Base-by-base conservation (phyloP, 495 filamentous ascomycete genomes). In the Penicillium mononematosum region DNA sequence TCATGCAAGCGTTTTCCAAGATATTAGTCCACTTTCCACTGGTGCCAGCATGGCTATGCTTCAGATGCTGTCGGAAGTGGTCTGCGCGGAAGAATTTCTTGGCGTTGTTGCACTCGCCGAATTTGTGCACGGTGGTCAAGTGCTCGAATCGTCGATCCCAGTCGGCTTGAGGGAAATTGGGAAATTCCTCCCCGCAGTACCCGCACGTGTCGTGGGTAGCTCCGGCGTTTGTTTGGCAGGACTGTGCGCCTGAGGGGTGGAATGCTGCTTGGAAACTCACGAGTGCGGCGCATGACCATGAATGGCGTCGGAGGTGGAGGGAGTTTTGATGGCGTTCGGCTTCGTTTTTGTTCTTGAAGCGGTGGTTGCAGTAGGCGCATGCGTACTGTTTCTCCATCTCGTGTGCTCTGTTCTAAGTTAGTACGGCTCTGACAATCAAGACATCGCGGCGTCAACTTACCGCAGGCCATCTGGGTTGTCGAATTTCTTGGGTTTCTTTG, bases 331-430 rank as follows among this genome's bases (percentile, higher is more conserved):
- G 94, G 17, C 94, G 85, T 70, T 98, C 94, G 6, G 94, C 94
- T 76, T 98, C 94, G 60, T 98, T 98, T 72, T 98, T 98, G 77
- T 98, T 98, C 73, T 98, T 98, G 80, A 98, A 98, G 20, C 92
- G 84, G 70, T 98, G 98, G 42, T 86, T 85, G 70, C 94, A 98
- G 71, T 88, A 98, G 17, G 84, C 79, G 69, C 94, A 98, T 51
- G 85, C 85, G 72, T 98, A 98, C 71, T 98, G 95, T 70, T 98
- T 98, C 68, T 98, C 94, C 61, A 88, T 85, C 63, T 92, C 88
- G 65, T 98, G 94, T n/a, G 79, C 60, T 36, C 87, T 90, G 27
- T 44, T 4, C 4, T 50, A 1, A 50, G 14, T 25, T 5, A 36
- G 22, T 24, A 20, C 17, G 41, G 25, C 10, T 27, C n/a, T 5